Percentiles rank a stretch among this genome's conserved stretches.
Evolutionary conservation across 2,329 filamentous ascomycete genomes (phyloP).

Genomic region (Emmonsia crescens): DNA sequence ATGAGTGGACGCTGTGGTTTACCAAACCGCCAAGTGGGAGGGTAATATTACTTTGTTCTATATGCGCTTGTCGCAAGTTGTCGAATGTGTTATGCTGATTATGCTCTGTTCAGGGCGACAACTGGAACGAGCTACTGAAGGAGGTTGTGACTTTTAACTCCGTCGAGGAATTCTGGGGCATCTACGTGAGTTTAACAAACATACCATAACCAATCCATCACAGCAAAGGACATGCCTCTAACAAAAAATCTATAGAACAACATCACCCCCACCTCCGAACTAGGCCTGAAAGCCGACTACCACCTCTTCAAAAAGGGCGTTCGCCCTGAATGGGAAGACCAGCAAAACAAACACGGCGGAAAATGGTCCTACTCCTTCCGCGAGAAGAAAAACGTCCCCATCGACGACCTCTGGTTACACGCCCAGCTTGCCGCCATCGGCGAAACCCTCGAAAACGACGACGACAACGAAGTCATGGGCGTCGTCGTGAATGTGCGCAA

Average conservation of each 20-base stretch:
- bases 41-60: slow-evolving; percentile 44
- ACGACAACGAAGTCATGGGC: slow-evolving; percentile 94
- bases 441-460: slow-evolving; percentile 91
- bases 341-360: slow-evolving; percentile 97
- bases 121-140: slow-evolving; percentile 97
- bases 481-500: slow-evolving; percentile 98
- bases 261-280: slow-evolving; percentile 88
- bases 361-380: slow-evolving; percentile 98
- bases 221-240: background rate
- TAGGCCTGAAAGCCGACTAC: slow-evolving; percentile 96
- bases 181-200: slow-evolving; percentile 62
- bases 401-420: slow-evolving; percentile 93
- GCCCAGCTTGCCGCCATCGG: slow-evolving; percentile 94
- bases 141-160: slow-evolving; percentile 98
- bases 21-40: slow-evolving; percentile 95
- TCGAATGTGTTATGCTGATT: slow-evolving; percentile 1
- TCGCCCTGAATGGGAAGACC: slow-evolving; percentile 96
- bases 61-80: background rate
- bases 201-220: no score
- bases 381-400: slow-evolving; percentile 80
- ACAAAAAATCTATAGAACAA: slow-evolving; percentile 61
- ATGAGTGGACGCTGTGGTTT: slow-evolving; percentile 99
- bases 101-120: slow-evolving; percentile 58
- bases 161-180: slow-evolving; percentile 98
- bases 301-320: slow-evolving; percentile 98